Conservation (phyloP, 129 eudicot species). For the Flaveria trinervia region DNA sequence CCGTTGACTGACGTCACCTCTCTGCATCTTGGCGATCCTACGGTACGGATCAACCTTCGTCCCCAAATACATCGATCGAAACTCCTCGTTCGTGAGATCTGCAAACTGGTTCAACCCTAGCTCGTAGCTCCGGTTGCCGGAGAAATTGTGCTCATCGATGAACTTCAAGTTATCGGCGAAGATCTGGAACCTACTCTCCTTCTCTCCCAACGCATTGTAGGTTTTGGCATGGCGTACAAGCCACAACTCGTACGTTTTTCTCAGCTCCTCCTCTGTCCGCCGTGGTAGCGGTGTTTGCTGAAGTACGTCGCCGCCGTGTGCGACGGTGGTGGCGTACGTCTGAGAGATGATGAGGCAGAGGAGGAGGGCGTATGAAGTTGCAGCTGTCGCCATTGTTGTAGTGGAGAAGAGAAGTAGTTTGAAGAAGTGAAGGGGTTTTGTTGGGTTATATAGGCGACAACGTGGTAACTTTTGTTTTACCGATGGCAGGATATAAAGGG, state of each 20-base stretch:
- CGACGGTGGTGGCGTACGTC: slow-evolving; percentile 27
- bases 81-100: slow-evolving; percentile 80
- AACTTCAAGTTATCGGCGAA: slow-evolving; percentile 65
- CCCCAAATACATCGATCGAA: slow-evolving; percentile 61
- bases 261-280: slow-evolving; percentile 61
- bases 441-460: slow-evolving; percentile 26
- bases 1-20: slow-evolving; percentile 46
- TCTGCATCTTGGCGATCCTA: slow-evolving; percentile 51
- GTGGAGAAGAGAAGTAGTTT: slow-evolving; percentile 29
- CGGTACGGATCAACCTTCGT: slow-evolving; percentile 49
- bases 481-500: not conserved
- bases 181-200: slow-evolving; percentile 60
- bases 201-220: slow-evolving; percentile 68
- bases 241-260: slow-evolving; percentile 64
- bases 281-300: slow-evolving; percentile 15
- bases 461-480: not conserved
- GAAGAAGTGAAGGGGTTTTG: slow-evolving; percentile 18
- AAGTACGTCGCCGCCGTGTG: not conserved
- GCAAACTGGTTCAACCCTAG: slow-evolving; percentile 84
- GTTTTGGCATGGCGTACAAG: slow-evolving; percentile 55
- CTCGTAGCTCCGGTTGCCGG: slow-evolving; percentile 56
- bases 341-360: slow-evolving; percentile 40
- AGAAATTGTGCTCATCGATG: slow-evolving; percentile 66
- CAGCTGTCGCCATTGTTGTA: slow-evolving; percentile 34
- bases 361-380: slow-evolving; percentile 37